Base-by-base conservation (phyloP, 352 stramenopile genomes). In the Phytophthora constricta region DNA sequence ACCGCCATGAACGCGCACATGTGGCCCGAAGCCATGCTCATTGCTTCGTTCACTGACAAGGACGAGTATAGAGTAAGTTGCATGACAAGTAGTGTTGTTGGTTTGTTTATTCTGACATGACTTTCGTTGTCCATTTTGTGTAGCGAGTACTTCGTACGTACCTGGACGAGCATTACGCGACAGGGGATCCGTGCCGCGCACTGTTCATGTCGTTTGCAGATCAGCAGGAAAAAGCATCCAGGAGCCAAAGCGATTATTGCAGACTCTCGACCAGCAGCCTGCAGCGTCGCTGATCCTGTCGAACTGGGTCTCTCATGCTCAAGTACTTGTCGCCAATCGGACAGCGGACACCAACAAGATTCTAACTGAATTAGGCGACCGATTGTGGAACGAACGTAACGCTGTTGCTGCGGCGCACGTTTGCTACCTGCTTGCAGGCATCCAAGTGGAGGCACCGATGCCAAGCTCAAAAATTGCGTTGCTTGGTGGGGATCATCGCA, bases 11-110 rank as follows among this genome's bases (percentile, higher is more conserved):
- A 78, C 26, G 79, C 85, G 11, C 82, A 95, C 34, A 91, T 96
- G 83, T 96, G 89, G 89, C 82, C 89, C 0, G 86, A 96, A 68
- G 89, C 89, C 2, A 94, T 96, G 77, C 72, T 96, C 2, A 91
- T 96, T 43, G 87, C 82, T 26, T 94, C 86, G 7, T 93, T 93
- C 64, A 93, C 86, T 1, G 86, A 91, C 63, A 92, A 92, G 25
- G 87, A 94, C 41, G 82, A 93, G 60, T 96, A 95, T 74, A 93
- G 86, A 70, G 81, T 84, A 57, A 45, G 61, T 63, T 47, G n/a
- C 1, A 33, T 45, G 2, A 26, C 17, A 42, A 31, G 17, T 27
- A 25, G 5, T 19, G 7, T 1, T 22, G 14, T 39, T 45, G 22
- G 2, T 64, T 22, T 31, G 0, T 48, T 17, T 42, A 11, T 41